Evolutionary conservation across 352 stramenopile genomes (phyloP), one percentile per base, ranked within the genome.

Genomic region (Globisporangium iwayamae): DNA sequence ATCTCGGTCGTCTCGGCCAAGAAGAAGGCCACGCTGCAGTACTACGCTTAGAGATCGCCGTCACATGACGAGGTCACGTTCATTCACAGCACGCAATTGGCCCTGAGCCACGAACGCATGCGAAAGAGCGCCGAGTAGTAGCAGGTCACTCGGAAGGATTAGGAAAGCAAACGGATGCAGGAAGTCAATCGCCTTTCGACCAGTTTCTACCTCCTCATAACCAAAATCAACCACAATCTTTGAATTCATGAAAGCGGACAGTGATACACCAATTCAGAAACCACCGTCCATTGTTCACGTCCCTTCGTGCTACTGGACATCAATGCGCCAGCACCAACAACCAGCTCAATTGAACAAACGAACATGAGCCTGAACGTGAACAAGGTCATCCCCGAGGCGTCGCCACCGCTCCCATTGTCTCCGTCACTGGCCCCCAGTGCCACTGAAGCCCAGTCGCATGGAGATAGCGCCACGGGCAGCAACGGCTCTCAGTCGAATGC

Each of bases 21-120:
- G 79, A 99, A 99, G 85, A 99, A 99, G 82, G 90, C 94, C 45
- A 98, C 83, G 65, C 79, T 99, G 73, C 93, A 99, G 77, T 99
- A 99, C 74, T 99, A 98, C 80, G 94, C 96, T 55, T 99, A 98
- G 71, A 71, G 51, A 28, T 28, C 25, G 25, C 25, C 25, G 25
- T 28, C 25, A 28, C 25, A 28, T 28, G 25, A 28, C 25, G 25
- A 28, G 25, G 25, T 2, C 25, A 28, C 25, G 25, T 28, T 28
- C 25, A 28, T 41, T 39, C 11, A 13, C 13, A 56, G 5, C 16
- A 2, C 28, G 6, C 32, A 18, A 13, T 30, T 20, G 13, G 14
- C 18, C 18, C 30, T 20, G 16, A 38, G 30, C 7, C 18, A 43
- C 16, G 20, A 30, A 22, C 16, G 22, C 25, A 41, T 18, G 36